Percentiles rank a stretch among this genome's conserved stretches.
Conservation (phyloP, 768 basidiomycete genomes). For the Ramaria sp. region DNA sequence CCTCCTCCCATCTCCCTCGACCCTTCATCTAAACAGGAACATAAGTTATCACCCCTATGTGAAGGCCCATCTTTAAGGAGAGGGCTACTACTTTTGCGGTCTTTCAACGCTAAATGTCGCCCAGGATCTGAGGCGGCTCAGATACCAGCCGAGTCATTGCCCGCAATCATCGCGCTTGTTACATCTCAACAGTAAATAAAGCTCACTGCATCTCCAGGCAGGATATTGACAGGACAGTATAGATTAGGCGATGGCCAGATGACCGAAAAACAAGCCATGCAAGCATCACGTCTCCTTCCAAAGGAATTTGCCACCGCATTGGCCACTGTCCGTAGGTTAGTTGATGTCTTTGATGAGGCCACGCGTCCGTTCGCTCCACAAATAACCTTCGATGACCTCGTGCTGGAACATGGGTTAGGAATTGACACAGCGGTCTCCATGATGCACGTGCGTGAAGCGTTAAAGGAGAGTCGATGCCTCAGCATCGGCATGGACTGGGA, state of each 20-base stretch:
- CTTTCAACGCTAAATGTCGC: background rate
- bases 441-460: background rate
- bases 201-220: background rate
- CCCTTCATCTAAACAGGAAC: background rate
- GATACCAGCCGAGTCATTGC: background rate
- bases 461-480: slow-evolving; percentile 1
- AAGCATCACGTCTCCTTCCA: background rate
- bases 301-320: background rate
- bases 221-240: background rate
- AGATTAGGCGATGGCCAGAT: background rate
- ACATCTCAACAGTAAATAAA: slow-evolving; percentile 1
- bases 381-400: slow-evolving; percentile 6
- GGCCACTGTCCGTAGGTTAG: background rate
- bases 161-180: background rate
- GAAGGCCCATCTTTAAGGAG: background rate
- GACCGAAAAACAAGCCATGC: background rate
- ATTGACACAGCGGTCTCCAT: slow-evolving; percentile 1
- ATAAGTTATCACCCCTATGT: background rate
- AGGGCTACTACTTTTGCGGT: slow-evolving; percentile 1
- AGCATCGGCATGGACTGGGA: slow-evolving; percentile 7
- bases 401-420: slow-evolving; percentile 3
- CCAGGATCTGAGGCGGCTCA: background rate
- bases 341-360: background rate
- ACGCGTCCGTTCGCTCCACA: background rate
- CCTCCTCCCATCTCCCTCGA: background rate